Evolutionary conservation across 1,284 basidiomycete species (phyloP).

Genomic region (Tremellales sp.): DNA sequence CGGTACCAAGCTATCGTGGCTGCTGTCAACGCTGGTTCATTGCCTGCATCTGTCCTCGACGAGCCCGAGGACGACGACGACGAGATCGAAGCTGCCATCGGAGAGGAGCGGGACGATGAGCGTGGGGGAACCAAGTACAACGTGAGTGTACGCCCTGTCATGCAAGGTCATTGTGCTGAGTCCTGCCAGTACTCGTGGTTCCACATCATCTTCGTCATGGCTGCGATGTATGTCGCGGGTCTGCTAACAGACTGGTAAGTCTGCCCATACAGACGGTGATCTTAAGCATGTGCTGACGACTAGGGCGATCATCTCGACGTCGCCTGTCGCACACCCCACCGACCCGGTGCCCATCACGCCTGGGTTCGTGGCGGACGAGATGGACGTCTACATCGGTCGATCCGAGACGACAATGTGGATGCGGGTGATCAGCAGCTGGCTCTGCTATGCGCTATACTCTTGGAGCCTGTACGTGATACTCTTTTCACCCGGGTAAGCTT

Average conservation of each 20-base stretch:
- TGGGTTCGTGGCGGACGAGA: slow-evolving; percentile 16
- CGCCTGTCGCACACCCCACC: slow-evolving; percentile 31
- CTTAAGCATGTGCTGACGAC: slow-evolving; percentile 2
- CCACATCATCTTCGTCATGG: slow-evolving; percentile 95
- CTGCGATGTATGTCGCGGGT: slow-evolving; percentile 97
- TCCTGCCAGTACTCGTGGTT: slow-evolving; percentile 87
- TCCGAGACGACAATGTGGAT: slow-evolving; percentile 99
- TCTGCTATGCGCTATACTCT: slow-evolving; percentile 80
- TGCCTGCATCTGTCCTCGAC: slow-evolving; percentile 86
- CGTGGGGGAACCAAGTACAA: slow-evolving; percentile 96
- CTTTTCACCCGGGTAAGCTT: background rate
- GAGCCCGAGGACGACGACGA: slow-evolving; percentile 71
- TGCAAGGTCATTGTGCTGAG: background rate
- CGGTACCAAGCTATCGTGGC: slow-evolving; percentile 92
- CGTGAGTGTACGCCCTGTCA: slow-evolving; percentile 51
- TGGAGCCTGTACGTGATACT: slow-evolving; percentile 68
- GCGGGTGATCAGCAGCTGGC: slow-evolving; percentile 91
- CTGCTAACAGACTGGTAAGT: slow-evolving; percentile 95
- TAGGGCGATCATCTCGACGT: slow-evolving; percentile 41
- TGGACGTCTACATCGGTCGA: slow-evolving; percentile 87
- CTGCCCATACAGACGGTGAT: background rate
- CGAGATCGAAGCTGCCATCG: slow-evolving; percentile 62
- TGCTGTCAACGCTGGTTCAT: slow-evolving; percentile 92
- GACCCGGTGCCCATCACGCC: slow-evolving; percentile 16
- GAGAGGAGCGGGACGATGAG: slow-evolving; percentile 86